Percentiles rank a stretch among this genome's conserved stretches.
These are phyloP conservation scores for Aspergillus brasiliensis DNA, from an alignment of 2,329 filamentous ascomycete species.

Conservation along the genomic window DNA sequence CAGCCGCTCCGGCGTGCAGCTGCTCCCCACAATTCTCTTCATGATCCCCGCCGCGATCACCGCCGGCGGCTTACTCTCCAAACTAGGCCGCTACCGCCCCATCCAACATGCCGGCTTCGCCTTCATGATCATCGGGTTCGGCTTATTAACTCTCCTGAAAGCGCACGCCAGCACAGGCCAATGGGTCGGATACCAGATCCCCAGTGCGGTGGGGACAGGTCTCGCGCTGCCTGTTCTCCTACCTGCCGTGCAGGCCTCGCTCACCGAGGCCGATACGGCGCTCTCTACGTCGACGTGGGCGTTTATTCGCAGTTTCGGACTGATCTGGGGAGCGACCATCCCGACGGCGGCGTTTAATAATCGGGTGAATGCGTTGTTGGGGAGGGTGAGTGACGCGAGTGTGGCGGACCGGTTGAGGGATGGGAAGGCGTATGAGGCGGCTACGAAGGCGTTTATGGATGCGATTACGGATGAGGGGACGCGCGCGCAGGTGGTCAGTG, in stretches of 20 bases:
- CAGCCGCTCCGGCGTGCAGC: conserved; percentile 29
- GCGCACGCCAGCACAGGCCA: conserved; percentile 22
- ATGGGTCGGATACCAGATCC: conserved; percentile 33
- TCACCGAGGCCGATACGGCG: conserved; percentile 33
- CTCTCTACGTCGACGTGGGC: conserved; percentile 29
- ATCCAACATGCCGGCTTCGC: conserved; percentile 32
- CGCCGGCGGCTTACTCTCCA: conserved; percentile 33
- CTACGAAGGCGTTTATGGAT: conserved; percentile 13
- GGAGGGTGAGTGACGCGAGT: conserved; percentile 14
- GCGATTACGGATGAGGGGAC: background rate
- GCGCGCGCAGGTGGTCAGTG: conserved; percentile 31
- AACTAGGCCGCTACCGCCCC: conserved; percentile 34
- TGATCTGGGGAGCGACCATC: conserved; percentile 35
- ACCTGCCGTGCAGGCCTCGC: conserved; percentile 31
- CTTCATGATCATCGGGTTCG: conserved; percentile 27
- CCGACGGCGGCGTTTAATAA: conserved; percentile 36
- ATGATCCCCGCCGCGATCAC: conserved; percentile 30
- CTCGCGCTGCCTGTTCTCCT: conserved; percentile 27
- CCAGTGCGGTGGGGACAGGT: conserved; percentile 28
- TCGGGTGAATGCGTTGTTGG: conserved; percentile 13
- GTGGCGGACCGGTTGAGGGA: conserved; percentile 13
- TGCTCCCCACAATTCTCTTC: conserved; percentile 30
- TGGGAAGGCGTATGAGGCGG: conserved; percentile 28
- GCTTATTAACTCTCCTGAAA: conserved; percentile 31
- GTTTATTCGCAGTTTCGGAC: conserved; percentile 36